Evolutionary conservation across 306 rosid genomes (phyloP), one percentile per base, ranked within the genome.

Genomic region (Fragaria ananassa): DNA sequence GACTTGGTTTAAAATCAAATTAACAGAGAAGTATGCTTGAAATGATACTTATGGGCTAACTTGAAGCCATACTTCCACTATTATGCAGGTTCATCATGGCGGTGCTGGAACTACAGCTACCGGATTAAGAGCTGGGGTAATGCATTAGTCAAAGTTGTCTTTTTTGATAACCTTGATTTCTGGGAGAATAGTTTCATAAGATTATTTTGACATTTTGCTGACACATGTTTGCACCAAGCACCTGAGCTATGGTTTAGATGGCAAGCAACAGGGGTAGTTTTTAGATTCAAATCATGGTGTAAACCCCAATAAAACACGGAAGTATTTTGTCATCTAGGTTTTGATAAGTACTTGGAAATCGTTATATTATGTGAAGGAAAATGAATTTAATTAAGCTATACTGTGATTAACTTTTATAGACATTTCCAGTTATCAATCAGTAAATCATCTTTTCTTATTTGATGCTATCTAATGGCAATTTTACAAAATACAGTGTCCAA

Each of bases 51-150:
- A 25, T 71, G 25, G 6, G 18, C 39, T 74, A 65, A 68, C 75
- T 27, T 31, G 72, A 56, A 46, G 46, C 27, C 54, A 19, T 42
- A 46, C 49, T 76, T 54, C 31, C 34, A 25, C 9, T 46, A 60
- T 56, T 50, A 70, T 88, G 91, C 91, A 92, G 98, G 97, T 95
- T 75, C 99, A 95, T 86, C 99, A 95, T 49, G 99, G 99, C 37
- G 99, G 99, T 75, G 97, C 99, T 29, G 99, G 99, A 76, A 95
- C 99, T 67, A 92, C 99, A 0, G 96, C 97, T 70, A 89, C 99
- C 34, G 99, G 97, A 82, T 84, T 95, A 68, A 92, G 75, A 86
- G 96, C 99, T 3, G 97, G 96, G 97, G 99, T 95, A 95, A 78
- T 83, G 78, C 77, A 77, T 47, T 35, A 51, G 60, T 47, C 68